Evolutionary conservation across 2,329 filamentous ascomycete genomes (phyloP).

Genomic region (Colletotrichum theobromicola): DNA sequence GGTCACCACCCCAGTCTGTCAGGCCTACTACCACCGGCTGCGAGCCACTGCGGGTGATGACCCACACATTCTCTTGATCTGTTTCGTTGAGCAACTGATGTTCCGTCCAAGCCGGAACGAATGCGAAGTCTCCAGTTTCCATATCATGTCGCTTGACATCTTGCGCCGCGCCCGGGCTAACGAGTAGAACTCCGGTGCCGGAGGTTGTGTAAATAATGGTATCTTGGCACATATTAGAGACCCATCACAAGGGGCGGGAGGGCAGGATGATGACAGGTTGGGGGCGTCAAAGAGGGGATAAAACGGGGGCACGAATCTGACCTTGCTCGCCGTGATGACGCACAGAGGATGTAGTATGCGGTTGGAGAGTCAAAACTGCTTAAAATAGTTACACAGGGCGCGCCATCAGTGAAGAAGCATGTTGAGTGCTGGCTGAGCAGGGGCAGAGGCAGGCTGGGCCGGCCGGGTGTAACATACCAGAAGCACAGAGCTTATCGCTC

Average conservation of each 20-base stretch:
- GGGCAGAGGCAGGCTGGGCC: not conserved
- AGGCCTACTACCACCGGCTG: slow-evolving; percentile 67
- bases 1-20: slow-evolving; percentile 63
- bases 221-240: slow-evolving; percentile 47
- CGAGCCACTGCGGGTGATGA: slow-evolving; percentile 67
- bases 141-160: slow-evolving; percentile 61
- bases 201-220: slow-evolving; percentile 71
- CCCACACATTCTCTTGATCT: slow-evolving; percentile 66
- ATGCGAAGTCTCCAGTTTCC: slow-evolving; percentile 69
- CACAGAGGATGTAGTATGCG: slow-evolving; percentile 64
- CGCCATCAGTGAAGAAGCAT: not conserved
- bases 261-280: not conserved
- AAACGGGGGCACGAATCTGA: slow-evolving; percentile 31
- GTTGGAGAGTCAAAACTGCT: slow-evolving; percentile 66
- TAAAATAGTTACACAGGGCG: slow-evolving; percentile 26
- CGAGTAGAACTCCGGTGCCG: slow-evolving; percentile 66
- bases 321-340: slow-evolving; percentile 75
- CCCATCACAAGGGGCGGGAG: not conserved
- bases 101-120: slow-evolving; percentile 73
- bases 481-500: slow-evolving; percentile 70
- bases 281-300: not conserved
- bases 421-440: not conserved
- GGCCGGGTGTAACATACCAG: slow-evolving; percentile 49
- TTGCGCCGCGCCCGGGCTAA: slow-evolving; percentile 56
- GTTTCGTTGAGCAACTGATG: slow-evolving; percentile 74